A percentile compares a stretch with the other conserved stretches of the same genome.
phyloP scores from a whole-genome alignment of 2,329 filamentous ascomycete species.

The Achaetomium macrosporum region DNA sequence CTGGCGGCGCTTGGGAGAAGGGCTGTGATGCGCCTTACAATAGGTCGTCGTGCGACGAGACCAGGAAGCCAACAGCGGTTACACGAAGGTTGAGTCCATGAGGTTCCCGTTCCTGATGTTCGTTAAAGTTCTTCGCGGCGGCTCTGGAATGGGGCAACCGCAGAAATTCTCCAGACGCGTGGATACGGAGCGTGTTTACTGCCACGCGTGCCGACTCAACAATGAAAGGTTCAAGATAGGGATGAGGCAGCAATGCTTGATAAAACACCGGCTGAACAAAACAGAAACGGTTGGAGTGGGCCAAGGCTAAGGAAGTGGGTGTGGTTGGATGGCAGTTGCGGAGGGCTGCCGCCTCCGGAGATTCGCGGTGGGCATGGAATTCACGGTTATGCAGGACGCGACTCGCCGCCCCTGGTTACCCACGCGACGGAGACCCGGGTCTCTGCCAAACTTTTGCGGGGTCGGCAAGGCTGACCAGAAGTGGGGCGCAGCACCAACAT shows the following conservation, averaged over 20 bases:
- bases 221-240: neutral
- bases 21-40: neutral
- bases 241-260: constrained; percentile 11
- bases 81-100: constrained; percentile 14
- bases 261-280: neutral
- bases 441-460: no score
- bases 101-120: neutral
- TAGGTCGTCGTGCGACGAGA: neutral
- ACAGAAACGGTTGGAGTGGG: neutral
- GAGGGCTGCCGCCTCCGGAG: no score
- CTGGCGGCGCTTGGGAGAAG: neutral
- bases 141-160: neutral
- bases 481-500: no score
- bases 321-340: neutral
- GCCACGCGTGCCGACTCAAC: constrained; percentile 7
- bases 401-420: no score
- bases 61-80: neutral
- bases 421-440: no score
- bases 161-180: constrained; percentile 5
- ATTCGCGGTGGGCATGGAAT: no score
- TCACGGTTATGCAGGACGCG: no score
- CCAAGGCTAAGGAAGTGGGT: neutral
- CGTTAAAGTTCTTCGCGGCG: neutral
- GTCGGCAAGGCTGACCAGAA: no score
- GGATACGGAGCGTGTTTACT: constrained; percentile 2